Evolutionary conservation across 257 asterid genomes (phyloP).

Genomic region (Phtheirospermum japonicum): DNA sequence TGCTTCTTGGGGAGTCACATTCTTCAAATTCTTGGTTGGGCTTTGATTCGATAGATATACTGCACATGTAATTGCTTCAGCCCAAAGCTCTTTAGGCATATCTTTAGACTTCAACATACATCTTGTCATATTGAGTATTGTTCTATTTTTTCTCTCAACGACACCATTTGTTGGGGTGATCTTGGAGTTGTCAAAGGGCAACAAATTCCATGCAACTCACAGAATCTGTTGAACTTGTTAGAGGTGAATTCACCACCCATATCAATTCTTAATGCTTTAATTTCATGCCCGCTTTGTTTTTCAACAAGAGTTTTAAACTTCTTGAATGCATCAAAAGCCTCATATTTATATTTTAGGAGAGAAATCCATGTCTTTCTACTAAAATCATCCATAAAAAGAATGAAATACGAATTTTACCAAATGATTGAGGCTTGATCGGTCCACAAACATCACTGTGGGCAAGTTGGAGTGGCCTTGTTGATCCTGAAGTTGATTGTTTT

Average conservation of each 20-base stretch:
- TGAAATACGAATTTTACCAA: not conserved
- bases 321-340: not conserved
- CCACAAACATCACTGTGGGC: too few species aligned
- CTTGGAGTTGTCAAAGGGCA: too few species aligned
- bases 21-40: too few species aligned
- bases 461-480: too few species aligned
- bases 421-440: not conserved
- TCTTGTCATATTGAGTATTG: too few species aligned
- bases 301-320: not conserved
- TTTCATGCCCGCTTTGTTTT: not conserved
- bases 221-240: not conserved
- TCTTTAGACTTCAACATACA: too few species aligned
- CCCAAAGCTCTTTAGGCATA: too few species aligned
- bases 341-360: not conserved
- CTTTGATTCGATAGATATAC: not conserved
- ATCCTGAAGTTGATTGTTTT: too few species aligned
- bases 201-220: not conserved
- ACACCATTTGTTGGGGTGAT: too few species aligned
- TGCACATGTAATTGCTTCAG: too few species aligned
- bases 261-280: not conserved
- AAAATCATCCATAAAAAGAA: not conserved
- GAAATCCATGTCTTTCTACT: not conserved
- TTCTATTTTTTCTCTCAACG: too few species aligned
- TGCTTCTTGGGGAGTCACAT: not conserved
- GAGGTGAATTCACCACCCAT: conserved; percentile 1